Evolutionary conservation across 2,329 filamentous ascomycete genomes (phyloP).

Genomic region (Curvularia sp.): DNA sequence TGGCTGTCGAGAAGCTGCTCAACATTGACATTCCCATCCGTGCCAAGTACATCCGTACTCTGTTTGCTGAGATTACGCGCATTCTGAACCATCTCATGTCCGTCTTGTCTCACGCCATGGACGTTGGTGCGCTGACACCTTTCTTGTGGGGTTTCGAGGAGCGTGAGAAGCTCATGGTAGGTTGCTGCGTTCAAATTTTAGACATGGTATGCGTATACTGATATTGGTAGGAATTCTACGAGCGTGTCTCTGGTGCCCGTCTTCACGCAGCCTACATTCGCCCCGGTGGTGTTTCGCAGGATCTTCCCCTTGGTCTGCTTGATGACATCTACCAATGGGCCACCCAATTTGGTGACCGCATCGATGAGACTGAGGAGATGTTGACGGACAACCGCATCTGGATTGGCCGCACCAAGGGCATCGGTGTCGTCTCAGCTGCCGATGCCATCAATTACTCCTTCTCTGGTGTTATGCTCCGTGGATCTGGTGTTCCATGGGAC

Average conservation of each 20-base stretch:
- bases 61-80: constrained; percentile 95
- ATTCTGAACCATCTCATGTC: constrained; percentile 98
- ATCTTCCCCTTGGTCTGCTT: constrained; percentile 89
- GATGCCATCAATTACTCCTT: constrained; percentile 98
- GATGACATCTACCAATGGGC: constrained; percentile 99
- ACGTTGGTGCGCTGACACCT: constrained; percentile 95
- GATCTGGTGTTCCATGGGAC: constrained; percentile 95
- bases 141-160: constrained; percentile 99
- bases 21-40: constrained; percentile 95
- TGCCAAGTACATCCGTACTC: constrained; percentile 94
- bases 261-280: constrained; percentile 97
- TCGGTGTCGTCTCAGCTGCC: constrained; percentile 88
- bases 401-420: constrained; percentile 88
- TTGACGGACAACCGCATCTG: constrained; percentile 99
- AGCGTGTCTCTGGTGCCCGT: constrained; percentile 97
- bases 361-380: constrained; percentile 98
- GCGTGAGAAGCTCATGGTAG: constrained; percentile 98
- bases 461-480: constrained; percentile 96
- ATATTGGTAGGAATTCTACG: constrained; percentile 87
- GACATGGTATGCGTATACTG: constrained; percentile 8
- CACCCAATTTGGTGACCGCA: constrained; percentile 96
- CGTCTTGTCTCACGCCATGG: constrained; percentile 96
- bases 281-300: constrained; percentile 94
- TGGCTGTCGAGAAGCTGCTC: constrained; percentile 96
- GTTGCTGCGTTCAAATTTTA: constrained; percentile 11